These are phyloP conservation scores for Populus hybrid DNA, from an alignment of 441 rosid genomes.

Conservation along the genomic window DNA sequence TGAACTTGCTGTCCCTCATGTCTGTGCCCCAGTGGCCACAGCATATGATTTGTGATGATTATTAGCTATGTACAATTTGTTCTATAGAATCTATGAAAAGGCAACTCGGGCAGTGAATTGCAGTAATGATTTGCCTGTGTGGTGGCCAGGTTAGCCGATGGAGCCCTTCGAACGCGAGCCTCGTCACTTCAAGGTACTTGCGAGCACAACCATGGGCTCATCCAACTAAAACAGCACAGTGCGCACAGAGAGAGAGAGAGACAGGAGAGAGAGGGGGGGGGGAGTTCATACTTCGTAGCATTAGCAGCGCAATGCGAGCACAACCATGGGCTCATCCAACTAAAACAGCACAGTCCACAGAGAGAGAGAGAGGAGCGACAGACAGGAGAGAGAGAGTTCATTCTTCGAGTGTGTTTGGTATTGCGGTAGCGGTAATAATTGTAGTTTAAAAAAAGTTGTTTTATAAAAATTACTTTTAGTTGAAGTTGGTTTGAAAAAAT, in stretches of 20 bases:
- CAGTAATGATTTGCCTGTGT: background rate
- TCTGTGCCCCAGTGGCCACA: background rate
- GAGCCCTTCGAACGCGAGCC: background rate
- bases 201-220: background rate
- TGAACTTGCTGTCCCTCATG: slow-evolving; percentile 14
- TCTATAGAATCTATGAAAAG: slow-evolving; percentile 2
- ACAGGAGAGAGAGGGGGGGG: too few relatives aligned
- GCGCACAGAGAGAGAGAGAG: too few relatives aligned
- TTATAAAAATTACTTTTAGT: too few relatives aligned
- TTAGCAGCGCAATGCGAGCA: background rate
- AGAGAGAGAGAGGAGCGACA: too few relatives aligned
- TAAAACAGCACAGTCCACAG: too few relatives aligned
- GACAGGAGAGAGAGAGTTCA: too few relatives aligned
- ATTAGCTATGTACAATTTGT: slow-evolving; percentile 1
- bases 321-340: background rate
- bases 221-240: background rate
- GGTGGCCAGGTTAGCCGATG: background rate
- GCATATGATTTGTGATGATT: slow-evolving; percentile 18
- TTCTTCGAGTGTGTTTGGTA: too few relatives aligned
- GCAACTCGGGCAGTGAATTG: background rate
- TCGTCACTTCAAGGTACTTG: slow-evolving; percentile 10
- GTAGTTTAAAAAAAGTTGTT: too few relatives aligned
- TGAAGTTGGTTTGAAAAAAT: too few relatives aligned
- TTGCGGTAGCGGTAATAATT: too few relatives aligned
- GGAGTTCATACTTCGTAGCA: too few relatives aligned